Evolutionary conservation across 1,284 basidiomycete species (phyloP), one percentile per base, ranked within the genome.

Genomic region (Melanopsichium pennsylvanicum): DNA sequence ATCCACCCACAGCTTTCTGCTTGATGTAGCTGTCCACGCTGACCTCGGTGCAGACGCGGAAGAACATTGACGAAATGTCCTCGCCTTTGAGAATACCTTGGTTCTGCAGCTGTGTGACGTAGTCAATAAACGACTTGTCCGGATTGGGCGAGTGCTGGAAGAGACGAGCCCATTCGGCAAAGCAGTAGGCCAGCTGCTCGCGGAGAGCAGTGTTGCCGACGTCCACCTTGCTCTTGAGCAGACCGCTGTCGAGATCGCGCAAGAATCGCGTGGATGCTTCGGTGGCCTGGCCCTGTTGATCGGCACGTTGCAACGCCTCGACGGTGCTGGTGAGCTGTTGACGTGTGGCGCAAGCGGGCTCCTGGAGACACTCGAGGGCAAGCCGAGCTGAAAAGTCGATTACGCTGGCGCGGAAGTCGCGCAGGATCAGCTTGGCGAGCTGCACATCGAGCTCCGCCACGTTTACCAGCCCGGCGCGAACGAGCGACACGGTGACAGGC

Each of bases 1-100:
- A 88, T 59, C 92, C 90, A 42, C 90, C 91, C 22, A 87, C 84
- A 25, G 89, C 86, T 60, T 91, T 86, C 74, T 89, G 89, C 83
- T 94, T 93, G 81, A 90, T 86, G 84, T 97, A 97, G 81, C 89
- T 89, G 81, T 89, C 90, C 74, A 98, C 90, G 72, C 93, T 93
- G 26, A 93, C 89, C 82, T 98, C 94, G 61, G 93, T 91, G 80
- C 94, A 97, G 32, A 97, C 93, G 19, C 96, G 88, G 88, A 97
- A 98, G 86, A 98, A 99, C 80, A 97, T 91, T 3, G 92, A 94
- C 8, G 95, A 97, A 18, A 93, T 87, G 69, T 98, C 95, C 81
- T 99, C 96, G 34, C 92, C 90, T 81, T 93, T 96, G 74, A 98
- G 85, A 57, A 98, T 95, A 54, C 93, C 93, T 83, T 97, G 93